These are phyloP conservation scores for Thelonectria rubi DNA, from an alignment of 2,329 filamentous ascomycete genomes.

Conservation along the genomic window DNA sequence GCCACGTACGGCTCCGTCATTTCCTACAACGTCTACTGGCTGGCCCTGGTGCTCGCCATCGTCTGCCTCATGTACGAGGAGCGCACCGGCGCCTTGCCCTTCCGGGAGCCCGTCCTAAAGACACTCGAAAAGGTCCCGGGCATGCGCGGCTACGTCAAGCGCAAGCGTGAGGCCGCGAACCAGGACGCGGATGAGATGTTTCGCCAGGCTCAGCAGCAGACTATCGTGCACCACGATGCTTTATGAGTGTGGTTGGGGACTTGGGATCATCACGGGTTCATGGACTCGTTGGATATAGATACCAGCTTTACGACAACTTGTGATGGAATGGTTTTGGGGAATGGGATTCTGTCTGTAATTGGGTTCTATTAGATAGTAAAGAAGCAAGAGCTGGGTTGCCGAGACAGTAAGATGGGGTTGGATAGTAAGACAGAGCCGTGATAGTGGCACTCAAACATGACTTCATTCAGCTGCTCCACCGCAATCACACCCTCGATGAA, in stretches of 20 bases:
- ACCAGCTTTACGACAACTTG: too few relatives aligned
- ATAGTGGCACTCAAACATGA: too few relatives aligned
- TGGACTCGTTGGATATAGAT: too few relatives aligned
- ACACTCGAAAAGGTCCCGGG: conserved; percentile 19
- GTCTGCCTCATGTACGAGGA: conserved; percentile 38
- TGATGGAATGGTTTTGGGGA: too few relatives aligned
- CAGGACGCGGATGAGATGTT: conserved; percentile 22
- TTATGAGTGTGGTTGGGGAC: background rate
- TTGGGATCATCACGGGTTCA: background rate
- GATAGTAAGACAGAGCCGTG: too few relatives aligned
- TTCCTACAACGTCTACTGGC: conserved; percentile 87
- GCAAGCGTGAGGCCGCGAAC: conserved; percentile 11
- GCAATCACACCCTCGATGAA: too few relatives aligned
- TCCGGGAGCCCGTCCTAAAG: conserved; percentile 8
- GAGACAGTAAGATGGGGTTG: too few relatives aligned
- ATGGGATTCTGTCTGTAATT: too few relatives aligned
- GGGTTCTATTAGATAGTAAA: too few relatives aligned
- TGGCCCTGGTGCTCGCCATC: conserved; percentile 49
- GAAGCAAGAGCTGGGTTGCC: too few relatives aligned
- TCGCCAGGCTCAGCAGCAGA: conserved; percentile 25
- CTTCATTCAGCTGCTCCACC: background rate
- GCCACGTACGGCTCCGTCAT: conserved; percentile 87
- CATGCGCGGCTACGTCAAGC: conserved; percentile 16
- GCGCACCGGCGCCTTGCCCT: conserved; percentile 22
- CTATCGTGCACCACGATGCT: background rate